Percentiles rank a stretch among this genome's conserved stretches.
phyloP scores from a whole-genome alignment of 495 filamentous ascomycete species.

The Penicillium chermesinum region DNA sequence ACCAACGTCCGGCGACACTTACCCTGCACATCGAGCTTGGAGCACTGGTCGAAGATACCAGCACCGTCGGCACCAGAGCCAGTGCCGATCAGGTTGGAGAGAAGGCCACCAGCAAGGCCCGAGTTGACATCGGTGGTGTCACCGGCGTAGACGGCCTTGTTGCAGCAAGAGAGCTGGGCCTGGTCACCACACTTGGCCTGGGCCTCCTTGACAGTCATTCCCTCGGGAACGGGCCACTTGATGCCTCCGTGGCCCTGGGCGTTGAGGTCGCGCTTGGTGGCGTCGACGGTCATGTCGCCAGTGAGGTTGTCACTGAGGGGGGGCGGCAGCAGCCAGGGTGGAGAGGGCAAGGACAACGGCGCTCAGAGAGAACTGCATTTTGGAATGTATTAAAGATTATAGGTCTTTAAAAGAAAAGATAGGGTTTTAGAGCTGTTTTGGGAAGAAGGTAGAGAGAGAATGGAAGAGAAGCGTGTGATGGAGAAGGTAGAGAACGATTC shows the following conservation, averaged over 20 bases:
- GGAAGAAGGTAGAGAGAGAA: slow-evolving; percentile 9
- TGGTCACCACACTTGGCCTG: slow-evolving; percentile 45
- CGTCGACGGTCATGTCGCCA: background rate
- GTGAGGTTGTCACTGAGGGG: slow-evolving; percentile 1
- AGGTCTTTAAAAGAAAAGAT: slow-evolving; percentile 17
- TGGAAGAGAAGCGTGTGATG: background rate
- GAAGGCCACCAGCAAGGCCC: slow-evolving; percentile 22
- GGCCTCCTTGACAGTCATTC: slow-evolving; percentile 43
- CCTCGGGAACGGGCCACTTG: slow-evolving; percentile 26
- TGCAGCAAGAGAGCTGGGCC: slow-evolving; percentile 47
- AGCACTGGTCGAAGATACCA: slow-evolving; percentile 36
- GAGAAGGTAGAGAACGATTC: slow-evolving; percentile 7
- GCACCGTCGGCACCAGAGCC: slow-evolving; percentile 34
- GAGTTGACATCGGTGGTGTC: slow-evolving; percentile 33
- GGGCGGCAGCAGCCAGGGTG: slow-evolving; percentile 13
- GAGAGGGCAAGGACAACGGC: slow-evolving; percentile 14
- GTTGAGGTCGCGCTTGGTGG: background rate
- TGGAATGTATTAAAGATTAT: slow-evolving; percentile 23
- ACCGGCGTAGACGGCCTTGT: slow-evolving; percentile 39
- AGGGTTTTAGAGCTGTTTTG: slow-evolving; percentile 6
- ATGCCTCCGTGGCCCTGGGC: slow-evolving; percentile 4
- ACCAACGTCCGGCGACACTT: background rate
- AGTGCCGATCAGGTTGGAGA: slow-evolving; percentile 27
- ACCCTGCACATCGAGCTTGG: slow-evolving; percentile 30
- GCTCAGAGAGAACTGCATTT: slow-evolving; percentile 25